Base-by-base conservation (phyloP, 2,329 filamentous ascomycete genomes). In the Apiospora koreana region DNA sequence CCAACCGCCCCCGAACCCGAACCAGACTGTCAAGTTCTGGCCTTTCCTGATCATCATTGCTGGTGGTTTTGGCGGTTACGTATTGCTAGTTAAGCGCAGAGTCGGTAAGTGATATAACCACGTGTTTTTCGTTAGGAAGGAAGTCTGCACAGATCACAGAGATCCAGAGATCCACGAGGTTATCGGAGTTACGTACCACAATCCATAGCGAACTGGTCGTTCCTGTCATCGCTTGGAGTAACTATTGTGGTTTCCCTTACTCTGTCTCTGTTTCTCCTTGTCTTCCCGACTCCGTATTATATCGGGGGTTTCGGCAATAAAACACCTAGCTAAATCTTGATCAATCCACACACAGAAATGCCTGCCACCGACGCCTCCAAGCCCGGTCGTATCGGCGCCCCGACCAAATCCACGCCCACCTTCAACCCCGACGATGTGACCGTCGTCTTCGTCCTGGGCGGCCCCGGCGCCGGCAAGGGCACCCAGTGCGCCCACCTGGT, bases 361-460 rank as follows among this genome's bases (percentile, higher is more conserved):
- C 78, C 82, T 43, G 76, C 81, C 73, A 75, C 79, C 75, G 76
- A 77, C 71, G 74, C 79, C 74, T 76, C 81, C 75, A 78, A 79
- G 73, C 81, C 77, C 75, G 81, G 64, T 23, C 66, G 80, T 77
- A 83, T 84, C 77, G 81, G 82, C 72, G 83, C 85, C 73, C 85
- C 87, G 41, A 80, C 84, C 73, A 92, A 91, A 80, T 79, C 81
- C 62, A 83, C 85, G 69, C 92, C 95, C 5, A 89, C 90, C 78
- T 98, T 97, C 87, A 91, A 89, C 71, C 84, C 92, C 67, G 78
- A 89, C 70, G 87, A 94, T 71, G 93, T 97, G 42, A 96, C 94
- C n/a, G 95, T 98, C 71, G 85, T 99, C 81, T 98, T 97, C 85
- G 94, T 98, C 73, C 94, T 99, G 72, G 95, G 95, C 81, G 96